These are phyloP conservation scores for Tephrocybe sp. DNA, from an alignment of 768 basidiomycete species.

Conservation along the genomic window DNA sequence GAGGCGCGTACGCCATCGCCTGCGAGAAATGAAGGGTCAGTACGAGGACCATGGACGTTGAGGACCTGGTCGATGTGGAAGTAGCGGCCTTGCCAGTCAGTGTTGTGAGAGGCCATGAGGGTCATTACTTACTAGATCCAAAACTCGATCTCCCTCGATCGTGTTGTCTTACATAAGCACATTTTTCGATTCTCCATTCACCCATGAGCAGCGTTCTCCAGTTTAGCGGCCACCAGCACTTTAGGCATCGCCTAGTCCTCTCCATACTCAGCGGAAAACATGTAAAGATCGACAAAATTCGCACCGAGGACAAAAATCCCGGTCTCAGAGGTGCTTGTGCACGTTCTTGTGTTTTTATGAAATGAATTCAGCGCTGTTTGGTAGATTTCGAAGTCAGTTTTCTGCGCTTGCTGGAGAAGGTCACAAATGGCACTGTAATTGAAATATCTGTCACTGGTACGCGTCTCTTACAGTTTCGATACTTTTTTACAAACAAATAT, in stretches of 20 bases:
- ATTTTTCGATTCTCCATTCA: conserved; percentile 16
- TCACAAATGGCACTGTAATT: conserved; percentile 91
- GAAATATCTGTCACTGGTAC: conserved; percentile 95
- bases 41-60: conserved; percentile 84
- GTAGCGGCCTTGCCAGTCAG: conserved; percentile 61
- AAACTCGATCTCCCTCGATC: conserved; percentile 9
- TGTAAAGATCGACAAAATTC: conserved; percentile 83
- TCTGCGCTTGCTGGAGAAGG: conserved; percentile 80
- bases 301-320: conserved; percentile 90
- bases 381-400: conserved; percentile 92
- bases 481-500: conserved; percentile 1
- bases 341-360: neutral
- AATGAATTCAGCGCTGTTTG: neutral
- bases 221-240: conserved; percentile 78
- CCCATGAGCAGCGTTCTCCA: conserved; percentile 46
- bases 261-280: conserved; percentile 86
- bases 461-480: conserved; percentile 15
- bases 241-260: conserved; percentile 84
- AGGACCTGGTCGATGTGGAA: conserved; percentile 84
- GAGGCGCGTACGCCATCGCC: conserved; percentile 64
- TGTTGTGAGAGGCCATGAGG: conserved; percentile 9
- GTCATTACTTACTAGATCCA: neutral
- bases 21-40: conserved; percentile 78
- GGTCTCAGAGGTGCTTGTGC: conserved; percentile 74
- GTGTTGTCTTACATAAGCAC: conserved; percentile 19